Conservation (phyloP, 345 rosid genomes). For the Xanthoceras sorbifolium region DNA sequence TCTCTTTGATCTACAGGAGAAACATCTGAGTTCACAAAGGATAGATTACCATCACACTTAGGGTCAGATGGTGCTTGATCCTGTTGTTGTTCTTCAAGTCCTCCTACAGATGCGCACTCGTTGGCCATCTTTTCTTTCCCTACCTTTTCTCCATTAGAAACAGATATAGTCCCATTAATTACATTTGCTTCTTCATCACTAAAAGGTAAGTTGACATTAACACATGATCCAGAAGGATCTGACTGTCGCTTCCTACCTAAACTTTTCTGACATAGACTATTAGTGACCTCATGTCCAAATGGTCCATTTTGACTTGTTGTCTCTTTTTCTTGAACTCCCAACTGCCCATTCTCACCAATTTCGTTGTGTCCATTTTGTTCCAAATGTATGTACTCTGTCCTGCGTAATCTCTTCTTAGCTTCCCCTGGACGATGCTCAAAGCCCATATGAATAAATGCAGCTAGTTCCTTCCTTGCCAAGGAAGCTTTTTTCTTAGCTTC, state of each 20-base stretch:
- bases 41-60: constrained; percentile 3
- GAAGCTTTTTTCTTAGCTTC: constrained; percentile 41
- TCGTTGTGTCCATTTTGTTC: constrained; percentile 20
- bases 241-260: constrained; percentile 13
- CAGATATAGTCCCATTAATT: background rate
- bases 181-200: constrained; percentile 28
- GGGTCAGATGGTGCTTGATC: constrained; percentile 17
- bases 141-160: constrained; percentile 23
- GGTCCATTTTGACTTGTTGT: constrained; percentile 15
- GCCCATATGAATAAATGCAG: constrained; percentile 30
- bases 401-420: constrained; percentile 11
- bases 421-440: constrained; percentile 21
- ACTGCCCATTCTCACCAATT: constrained; percentile 20
- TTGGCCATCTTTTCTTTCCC: constrained; percentile 18
- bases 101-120: constrained; percentile 10
- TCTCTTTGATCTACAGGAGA: constrained; percentile 12
- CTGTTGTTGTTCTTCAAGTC: constrained; percentile 22
- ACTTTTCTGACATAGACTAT: constrained; percentile 14
- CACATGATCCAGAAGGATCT: constrained; percentile 18
- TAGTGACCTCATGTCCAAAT: constrained; percentile 12
- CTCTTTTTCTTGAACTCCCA: constrained; percentile 14
- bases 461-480: constrained; percentile 42
- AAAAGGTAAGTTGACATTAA: background rate
- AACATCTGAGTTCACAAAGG: constrained; percentile 10
- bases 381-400: constrained; percentile 18